Conservation (phyloP, 2,329 filamentous ascomycete species). For the Fusarium sambucinum region DNA sequence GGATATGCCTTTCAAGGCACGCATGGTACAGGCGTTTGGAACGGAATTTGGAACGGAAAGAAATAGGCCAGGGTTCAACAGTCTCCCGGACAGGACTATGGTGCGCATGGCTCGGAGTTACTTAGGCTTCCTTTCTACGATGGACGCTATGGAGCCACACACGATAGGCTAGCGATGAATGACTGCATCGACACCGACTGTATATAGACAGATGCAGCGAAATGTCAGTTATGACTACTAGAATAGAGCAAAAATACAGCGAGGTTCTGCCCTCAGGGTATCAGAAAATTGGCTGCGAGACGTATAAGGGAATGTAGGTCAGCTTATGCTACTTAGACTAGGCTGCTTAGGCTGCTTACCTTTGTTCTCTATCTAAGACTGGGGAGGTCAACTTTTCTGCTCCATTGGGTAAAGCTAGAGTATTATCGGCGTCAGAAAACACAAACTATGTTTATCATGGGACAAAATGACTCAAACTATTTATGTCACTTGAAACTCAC, state of each 20-base stretch:
- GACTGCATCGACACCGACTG: background rate
- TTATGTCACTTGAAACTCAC: background rate
- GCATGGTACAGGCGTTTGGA: conserved; percentile 51
- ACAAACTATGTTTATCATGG: background rate
- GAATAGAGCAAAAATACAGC: conserved; percentile 24
- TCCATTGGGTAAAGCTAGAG: background rate
- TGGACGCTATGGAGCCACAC: conserved; percentile 5
- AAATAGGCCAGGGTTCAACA: conserved; percentile 27
- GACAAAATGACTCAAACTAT: background rate
- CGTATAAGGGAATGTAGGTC: no score
- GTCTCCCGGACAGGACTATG: conserved; percentile 26
- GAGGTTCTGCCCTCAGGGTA: conserved; percentile 15
- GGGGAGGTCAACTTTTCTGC: no score
- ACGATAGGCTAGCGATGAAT: background rate
- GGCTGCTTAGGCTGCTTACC: no score
- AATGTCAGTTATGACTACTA: conserved; percentile 44
- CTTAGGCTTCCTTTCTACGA: conserved; percentile 24
- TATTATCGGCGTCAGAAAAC: background rate
- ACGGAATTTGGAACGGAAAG: conserved; percentile 46
- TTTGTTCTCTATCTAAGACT: no score
- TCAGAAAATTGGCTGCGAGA: no score
- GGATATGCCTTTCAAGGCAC: conserved; percentile 44
- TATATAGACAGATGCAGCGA: conserved; percentile 45
- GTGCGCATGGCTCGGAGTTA: conserved; percentile 41
- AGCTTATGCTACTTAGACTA: no score